These are phyloP conservation scores for Saxophila tyrrhenica DNA, from an alignment of 495 filamentous ascomycete genomes.

Conservation along the genomic window DNA sequence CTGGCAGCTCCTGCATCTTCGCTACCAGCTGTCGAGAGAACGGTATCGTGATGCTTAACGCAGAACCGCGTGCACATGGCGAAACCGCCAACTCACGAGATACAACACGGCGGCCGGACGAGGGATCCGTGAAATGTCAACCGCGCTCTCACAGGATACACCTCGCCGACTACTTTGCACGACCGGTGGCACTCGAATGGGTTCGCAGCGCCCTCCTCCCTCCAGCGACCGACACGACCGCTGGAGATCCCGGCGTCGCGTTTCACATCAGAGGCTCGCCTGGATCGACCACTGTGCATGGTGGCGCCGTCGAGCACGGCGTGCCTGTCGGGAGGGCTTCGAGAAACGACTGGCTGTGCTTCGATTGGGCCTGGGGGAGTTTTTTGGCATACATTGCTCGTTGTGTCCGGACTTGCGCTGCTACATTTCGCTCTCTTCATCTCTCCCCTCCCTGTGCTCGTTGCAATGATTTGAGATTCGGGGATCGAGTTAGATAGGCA, in stretches of 20 bases:
- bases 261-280: conserved; percentile 10
- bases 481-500: not conserved
- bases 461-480: not conserved
- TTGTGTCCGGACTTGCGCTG: not conserved
- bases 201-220: not conserved
- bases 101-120: too few species aligned
- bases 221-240: not conserved
- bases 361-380: not conserved
- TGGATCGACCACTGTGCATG: conserved; percentile 12
- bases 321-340: conserved; percentile 1
- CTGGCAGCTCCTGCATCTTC: not conserved
- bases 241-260: conserved; percentile 2
- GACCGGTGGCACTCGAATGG: conserved; percentile 4
- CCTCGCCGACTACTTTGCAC: not conserved
- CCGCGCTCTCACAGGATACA: not conserved
- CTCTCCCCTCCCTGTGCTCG: too few species aligned
- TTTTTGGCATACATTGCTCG: conserved; percentile 4
- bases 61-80: not conserved
- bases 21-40: not conserved
- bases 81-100: too few species aligned
- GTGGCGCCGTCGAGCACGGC: too few species aligned
- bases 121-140: not conserved
- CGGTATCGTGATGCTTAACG: not conserved
- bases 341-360: conserved; percentile 6
- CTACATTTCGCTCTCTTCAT: not conserved